Evolutionary conservation across 2,329 filamentous ascomycete genomes (phyloP).

Genomic region (Colletotrichum tanaceti): DNA sequence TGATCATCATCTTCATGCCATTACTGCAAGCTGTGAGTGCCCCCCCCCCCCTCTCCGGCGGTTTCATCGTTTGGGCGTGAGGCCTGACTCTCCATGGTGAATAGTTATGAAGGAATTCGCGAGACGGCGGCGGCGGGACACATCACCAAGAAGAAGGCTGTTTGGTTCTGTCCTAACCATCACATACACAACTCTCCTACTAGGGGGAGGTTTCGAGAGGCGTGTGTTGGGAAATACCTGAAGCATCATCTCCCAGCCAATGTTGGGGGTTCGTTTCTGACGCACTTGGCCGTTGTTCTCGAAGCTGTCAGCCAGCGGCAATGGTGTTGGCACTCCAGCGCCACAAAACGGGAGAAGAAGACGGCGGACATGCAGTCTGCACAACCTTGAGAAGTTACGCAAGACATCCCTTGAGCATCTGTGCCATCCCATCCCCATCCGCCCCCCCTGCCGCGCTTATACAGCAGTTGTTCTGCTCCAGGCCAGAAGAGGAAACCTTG

Average conservation of each 20-base stretch:
- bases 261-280: no score
- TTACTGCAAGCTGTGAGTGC: no score
- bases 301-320: neutral
- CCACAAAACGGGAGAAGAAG: neutral
- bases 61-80: neutral
- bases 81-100: no score
- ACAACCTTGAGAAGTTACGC: neutral
- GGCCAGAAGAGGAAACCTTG: neutral
- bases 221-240: neutral
- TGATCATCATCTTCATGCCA: no score
- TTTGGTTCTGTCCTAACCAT: no score
- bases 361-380: conserved; percentile 8
- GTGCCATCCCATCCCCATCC: no score
- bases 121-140: neutral
- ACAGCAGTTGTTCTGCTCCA: no score
- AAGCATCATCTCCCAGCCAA: neutral
- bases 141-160: neutral
- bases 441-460: neutral
- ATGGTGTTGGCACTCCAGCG: neutral
- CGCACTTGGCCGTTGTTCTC: neutral
- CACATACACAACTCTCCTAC: neutral
- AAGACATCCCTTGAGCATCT: neutral
- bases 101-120: no score
- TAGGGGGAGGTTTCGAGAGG: neutral
- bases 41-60: no score